These are phyloP conservation scores for Candida vaughaniae DNA, from an alignment of 805 yeast species.

Conservation along the genomic window DNA sequence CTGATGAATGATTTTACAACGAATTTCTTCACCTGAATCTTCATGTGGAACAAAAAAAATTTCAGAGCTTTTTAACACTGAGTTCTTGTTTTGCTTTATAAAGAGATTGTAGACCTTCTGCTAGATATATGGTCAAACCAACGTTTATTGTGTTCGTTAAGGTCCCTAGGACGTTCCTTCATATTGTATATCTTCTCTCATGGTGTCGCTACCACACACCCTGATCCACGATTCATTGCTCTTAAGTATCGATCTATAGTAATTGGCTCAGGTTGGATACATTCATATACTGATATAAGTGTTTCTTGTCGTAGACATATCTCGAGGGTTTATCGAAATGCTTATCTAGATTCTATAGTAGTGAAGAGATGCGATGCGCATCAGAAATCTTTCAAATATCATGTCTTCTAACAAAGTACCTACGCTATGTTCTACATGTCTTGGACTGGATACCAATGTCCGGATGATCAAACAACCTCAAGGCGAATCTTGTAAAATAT, in stretches of 20 bases:
- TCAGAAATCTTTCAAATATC: neutral
- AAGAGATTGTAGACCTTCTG: conserved; percentile 5
- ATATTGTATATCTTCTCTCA: too few relatives aligned
- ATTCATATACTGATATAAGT: too few relatives aligned
- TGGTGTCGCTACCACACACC: too few relatives aligned
- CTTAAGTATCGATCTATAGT: too few relatives aligned
- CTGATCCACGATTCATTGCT: too few relatives aligned
- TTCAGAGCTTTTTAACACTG: conserved; percentile 77
- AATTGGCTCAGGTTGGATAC: too few relatives aligned
- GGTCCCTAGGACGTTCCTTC: too few relatives aligned
- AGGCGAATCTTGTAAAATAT: conserved; percentile 83
- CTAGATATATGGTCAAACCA: neutral
- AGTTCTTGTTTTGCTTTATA: conserved; percentile 17
- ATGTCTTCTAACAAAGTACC: conserved; percentile 9
- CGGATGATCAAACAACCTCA: conserved; percentile 66
- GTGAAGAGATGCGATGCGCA: conserved; percentile 5
- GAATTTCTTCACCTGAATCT: conserved; percentile 74
- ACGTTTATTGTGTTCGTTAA: too few relatives aligned
- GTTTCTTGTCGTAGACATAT: too few relatives aligned
- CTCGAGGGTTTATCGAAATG: too few relatives aligned
- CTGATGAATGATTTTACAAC: conserved; percentile 36
- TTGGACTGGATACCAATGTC: conserved; percentile 65
- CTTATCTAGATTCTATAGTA: neutral
- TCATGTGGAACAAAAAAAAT: conserved; percentile 54
- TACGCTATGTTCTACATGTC: conserved; percentile 58